Percentiles rank a stretch among this genome's conserved stretches.
phyloP scores from a whole-genome alignment of 495 filamentous ascomycete genomes.

The Hamigera avellanea region DNA sequence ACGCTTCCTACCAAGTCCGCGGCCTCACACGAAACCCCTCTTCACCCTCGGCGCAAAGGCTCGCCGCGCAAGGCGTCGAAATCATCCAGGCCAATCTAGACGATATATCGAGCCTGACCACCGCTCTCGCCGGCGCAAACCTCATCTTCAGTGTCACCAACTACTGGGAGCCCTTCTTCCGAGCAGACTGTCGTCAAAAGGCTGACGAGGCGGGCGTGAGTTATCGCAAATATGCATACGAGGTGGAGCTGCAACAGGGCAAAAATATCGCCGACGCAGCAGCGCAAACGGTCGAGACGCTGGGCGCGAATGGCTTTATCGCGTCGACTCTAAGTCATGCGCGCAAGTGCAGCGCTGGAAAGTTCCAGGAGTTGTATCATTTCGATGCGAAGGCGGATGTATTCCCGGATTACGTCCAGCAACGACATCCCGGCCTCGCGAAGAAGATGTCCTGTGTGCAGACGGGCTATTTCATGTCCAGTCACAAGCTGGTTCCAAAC shows the following conservation, averaged over 20 bases:
- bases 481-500: slow-evolving; percentile 22
- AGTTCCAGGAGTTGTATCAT: slow-evolving; percentile 24
- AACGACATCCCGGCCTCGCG: slow-evolving; percentile 23
- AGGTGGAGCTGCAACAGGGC: slow-evolving; percentile 34
- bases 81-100: slow-evolving; percentile 31
- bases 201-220: slow-evolving; percentile 13
- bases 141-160: slow-evolving; percentile 40
- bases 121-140: slow-evolving; percentile 31
- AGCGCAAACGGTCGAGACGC: slow-evolving; percentile 21
- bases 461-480: slow-evolving; percentile 32
- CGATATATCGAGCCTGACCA: slow-evolving; percentile 21
- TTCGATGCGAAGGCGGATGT: slow-evolving; percentile 28
- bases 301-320: slow-evolving; percentile 30
- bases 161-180: slow-evolving; percentile 35
- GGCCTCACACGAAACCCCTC: slow-evolving; percentile 27
- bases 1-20: slow-evolving; percentile 25
- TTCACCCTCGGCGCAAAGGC: slow-evolving; percentile 19
- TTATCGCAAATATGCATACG: slow-evolving; percentile 32
- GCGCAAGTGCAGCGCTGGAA: slow-evolving; percentile 15
- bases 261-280: slow-evolving; percentile 42
- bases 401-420: slow-evolving; percentile 20
- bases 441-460: slow-evolving; percentile 35
- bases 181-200: slow-evolving; percentile 9
- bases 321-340: slow-evolving; percentile 24
- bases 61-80: slow-evolving; percentile 27